Percentiles rank a stretch among this genome's conserved stretches.
Evolutionary conservation across 169 alveolate species (phyloP).

Genomic region (Miamiensis avidus): DNA sequence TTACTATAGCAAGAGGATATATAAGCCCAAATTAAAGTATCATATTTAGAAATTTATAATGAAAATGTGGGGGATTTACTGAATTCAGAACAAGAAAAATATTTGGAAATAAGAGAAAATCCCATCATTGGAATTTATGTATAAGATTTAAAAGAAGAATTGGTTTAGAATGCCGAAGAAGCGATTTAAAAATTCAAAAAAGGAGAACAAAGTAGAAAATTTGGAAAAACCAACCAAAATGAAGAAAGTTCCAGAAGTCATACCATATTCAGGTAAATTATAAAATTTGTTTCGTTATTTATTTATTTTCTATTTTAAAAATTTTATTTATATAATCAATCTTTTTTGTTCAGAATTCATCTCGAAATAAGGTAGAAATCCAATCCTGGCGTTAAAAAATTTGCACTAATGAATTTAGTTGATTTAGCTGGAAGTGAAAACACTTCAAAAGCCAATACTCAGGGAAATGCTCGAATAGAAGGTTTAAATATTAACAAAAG

Average conservation of each 20-base stretch:
- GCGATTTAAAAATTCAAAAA: constrained; percentile 41
- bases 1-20: constrained; percentile 9
- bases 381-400: constrained; percentile 39
- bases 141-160: constrained; percentile 45
- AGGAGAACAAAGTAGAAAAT: constrained; percentile 54
- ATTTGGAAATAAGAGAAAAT: neutral
- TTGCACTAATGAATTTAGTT: constrained; percentile 47
- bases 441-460: constrained; percentile 46
- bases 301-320: neutral
- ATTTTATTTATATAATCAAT: neutral
- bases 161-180: constrained; percentile 35
- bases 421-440: constrained; percentile 65
- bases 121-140: constrained; percentile 27
- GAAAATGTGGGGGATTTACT: constrained; percentile 28
- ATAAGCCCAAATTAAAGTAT: neutral
- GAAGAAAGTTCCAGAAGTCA: constrained; percentile 52
- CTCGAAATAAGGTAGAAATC: constrained; percentile 41
- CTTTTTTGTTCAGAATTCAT: neutral
- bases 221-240: constrained; percentile 48
- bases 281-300: no score
- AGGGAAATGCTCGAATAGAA: constrained; percentile 42
- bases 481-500: constrained; percentile 58
- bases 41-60: constrained; percentile 26
- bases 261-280: constrained; percentile 44
- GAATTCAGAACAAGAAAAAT: neutral